Evolutionary conservation across 805 yeast species (phyloP).

Genomic region (Myxozyma geophila): DNA sequence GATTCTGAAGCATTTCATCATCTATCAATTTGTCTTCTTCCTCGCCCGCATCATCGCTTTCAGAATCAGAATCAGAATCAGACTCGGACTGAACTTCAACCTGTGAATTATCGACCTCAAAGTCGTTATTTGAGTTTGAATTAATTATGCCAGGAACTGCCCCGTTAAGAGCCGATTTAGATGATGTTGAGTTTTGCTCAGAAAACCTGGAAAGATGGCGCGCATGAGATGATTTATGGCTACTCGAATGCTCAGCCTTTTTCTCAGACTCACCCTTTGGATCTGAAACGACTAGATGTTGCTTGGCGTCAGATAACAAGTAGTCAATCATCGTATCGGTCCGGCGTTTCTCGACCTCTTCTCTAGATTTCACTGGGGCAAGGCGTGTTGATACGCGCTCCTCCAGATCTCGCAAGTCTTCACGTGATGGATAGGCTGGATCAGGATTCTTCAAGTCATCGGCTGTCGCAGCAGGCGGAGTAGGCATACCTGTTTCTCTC

Average conservation of each 20-base stretch:
- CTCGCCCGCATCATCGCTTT: background rate
- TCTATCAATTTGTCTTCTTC: slow-evolving; percentile 25
- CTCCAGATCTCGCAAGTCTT: slow-evolving; percentile 6
- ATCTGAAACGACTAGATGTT: slow-evolving; percentile 28
- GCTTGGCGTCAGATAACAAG: slow-evolving; percentile 24
- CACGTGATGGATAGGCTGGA: background rate
- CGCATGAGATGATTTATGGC: background rate
- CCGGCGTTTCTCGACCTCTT: slow-evolving; percentile 9
- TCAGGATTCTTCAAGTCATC: slow-evolving; percentile 3
- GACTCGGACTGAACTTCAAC: background rate
- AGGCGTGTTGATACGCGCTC: slow-evolving; percentile 2
- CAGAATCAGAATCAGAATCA: slow-evolving; percentile 5
- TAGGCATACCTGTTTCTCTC: background rate
- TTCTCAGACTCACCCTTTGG: background rate
- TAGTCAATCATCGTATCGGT: slow-evolving; percentile 31
- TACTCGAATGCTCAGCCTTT: background rate
- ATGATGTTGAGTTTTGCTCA: background rate
- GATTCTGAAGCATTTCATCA: slow-evolving; percentile 45
- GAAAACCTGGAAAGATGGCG: background rate
- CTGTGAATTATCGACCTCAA: slow-evolving; percentile 4
- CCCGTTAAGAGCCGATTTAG: background rate
- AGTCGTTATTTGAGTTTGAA: slow-evolving; percentile 16
- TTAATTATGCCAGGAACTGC: slow-evolving; percentile 12
- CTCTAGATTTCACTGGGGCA: background rate
- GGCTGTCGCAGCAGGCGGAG: background rate